Conservation (phyloP, 73 alveolate species). For the Tetrahymena elliotti region DNA sequence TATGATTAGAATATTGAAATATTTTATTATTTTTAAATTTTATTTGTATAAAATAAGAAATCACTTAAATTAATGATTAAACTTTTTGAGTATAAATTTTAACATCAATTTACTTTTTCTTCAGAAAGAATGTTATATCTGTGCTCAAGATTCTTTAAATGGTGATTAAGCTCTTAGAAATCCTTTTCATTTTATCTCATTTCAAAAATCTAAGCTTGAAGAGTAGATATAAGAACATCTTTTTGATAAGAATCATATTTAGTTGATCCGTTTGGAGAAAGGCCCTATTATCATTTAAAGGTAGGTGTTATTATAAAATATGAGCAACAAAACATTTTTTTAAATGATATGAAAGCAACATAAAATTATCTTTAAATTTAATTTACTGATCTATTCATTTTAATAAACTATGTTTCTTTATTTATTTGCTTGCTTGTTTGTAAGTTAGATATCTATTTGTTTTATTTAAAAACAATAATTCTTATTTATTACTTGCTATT, state of each 20-base stretch:
- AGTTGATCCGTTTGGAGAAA: constrained; percentile 7
- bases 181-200: constrained; percentile 34
- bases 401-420: neutral
- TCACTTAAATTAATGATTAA: too few species aligned
- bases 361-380: neutral
- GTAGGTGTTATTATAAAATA: neutral
- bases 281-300: neutral
- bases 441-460: neutral
- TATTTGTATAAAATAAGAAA: neutral
- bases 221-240: constrained; percentile 25
- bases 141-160: constrained; percentile 30
- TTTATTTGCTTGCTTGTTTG: neutral
- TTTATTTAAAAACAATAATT: neutral
- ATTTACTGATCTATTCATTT: neutral
- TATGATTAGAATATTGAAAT: neutral
- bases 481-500: neutral
- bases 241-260: constrained; percentile 31
- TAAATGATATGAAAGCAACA: neutral
- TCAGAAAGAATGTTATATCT: constrained; percentile 32
- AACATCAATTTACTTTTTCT: constrained; percentile 4
- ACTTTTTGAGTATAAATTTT: neutral
- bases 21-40: too few species aligned
- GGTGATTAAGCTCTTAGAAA: constrained; percentile 11
- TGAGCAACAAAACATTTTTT: neutral
- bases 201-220: constrained; percentile 32